Conservation (phyloP, 805 yeast species). For the Schwanniomyces vanrijiae region DNA sequence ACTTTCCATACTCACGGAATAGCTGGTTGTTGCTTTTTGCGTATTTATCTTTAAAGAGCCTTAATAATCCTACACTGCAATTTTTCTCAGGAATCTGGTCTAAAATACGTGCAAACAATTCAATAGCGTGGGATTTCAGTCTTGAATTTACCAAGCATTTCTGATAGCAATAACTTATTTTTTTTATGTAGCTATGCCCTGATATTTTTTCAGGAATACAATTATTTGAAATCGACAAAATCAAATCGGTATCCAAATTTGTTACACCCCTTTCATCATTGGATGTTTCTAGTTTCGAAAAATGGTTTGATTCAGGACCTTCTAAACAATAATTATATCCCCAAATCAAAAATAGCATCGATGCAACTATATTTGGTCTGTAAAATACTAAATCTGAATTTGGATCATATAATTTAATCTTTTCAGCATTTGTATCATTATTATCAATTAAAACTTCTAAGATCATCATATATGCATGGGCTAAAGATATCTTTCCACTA, state of each 20-base stretch:
- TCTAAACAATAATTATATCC: slow-evolving; percentile 45
- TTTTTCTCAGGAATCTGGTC: slow-evolving; percentile 42
- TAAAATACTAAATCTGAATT: slow-evolving; percentile 44
- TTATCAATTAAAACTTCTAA: slow-evolving; percentile 56
- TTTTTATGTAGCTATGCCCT: slow-evolving; percentile 51
- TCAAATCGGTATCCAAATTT: background rate
- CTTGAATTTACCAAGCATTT: slow-evolving; percentile 1
- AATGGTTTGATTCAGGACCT: slow-evolving; percentile 43
- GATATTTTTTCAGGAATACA: slow-evolving; percentile 16
- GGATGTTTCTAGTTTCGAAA: slow-evolving; percentile 7
- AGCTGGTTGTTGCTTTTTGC: slow-evolving; percentile 50
- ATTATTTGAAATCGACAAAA: background rate
- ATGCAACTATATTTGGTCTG: slow-evolving; percentile 40
- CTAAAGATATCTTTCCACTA: slow-evolving; percentile 50
- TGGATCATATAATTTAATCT: slow-evolving; percentile 35
- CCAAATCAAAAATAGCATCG: slow-evolving; percentile 48
- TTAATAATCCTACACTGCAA: slow-evolving; percentile 54
- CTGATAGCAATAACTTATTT: slow-evolving; percentile 41
- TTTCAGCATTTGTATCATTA: background rate
- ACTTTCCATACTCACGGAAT: slow-evolving; percentile 53
- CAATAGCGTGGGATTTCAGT: slow-evolving; percentile 1
- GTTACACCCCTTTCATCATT: background rate
- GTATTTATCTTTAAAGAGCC: slow-evolving; percentile 33
- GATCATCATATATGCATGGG: slow-evolving; percentile 59
- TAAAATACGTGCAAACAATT: slow-evolving; percentile 36